phyloP scores from a whole-genome alignment of 345 rosid genomes.

The Erucastrum elatum region DNA sequence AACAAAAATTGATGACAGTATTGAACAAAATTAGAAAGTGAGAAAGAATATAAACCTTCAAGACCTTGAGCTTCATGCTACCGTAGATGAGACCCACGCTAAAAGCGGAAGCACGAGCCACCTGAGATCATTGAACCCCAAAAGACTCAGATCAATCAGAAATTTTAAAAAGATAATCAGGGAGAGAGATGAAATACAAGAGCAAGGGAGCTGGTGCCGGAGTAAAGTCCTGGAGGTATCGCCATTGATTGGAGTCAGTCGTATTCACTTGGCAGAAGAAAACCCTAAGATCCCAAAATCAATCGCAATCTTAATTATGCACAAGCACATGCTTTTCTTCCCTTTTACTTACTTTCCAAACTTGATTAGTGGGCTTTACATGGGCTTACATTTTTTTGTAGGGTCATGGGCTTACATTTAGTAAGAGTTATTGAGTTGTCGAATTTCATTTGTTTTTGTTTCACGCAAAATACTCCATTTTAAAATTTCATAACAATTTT shows the following conservation, averaged over 20 bases:
- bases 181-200: slow-evolving; percentile 43
- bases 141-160: slow-evolving; percentile 5
- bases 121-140: slow-evolving; percentile 42
- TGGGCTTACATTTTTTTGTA: slow-evolving; percentile 21
- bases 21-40: not conserved
- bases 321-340: too few relatives aligned
- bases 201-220: slow-evolving; percentile 86
- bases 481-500: not conserved
- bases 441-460: not conserved
- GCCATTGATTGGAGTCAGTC: slow-evolving; percentile 44
- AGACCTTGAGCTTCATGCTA: slow-evolving; percentile 76
- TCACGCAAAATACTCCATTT: not conserved
- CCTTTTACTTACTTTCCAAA: not conserved
- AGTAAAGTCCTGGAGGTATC: slow-evolving; percentile 81
- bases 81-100: slow-evolving; percentile 75
- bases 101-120: slow-evolving; percentile 89
- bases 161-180: not conserved
- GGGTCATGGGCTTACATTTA: slow-evolving; percentile 16
- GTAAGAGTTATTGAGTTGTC: not conserved
- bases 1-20: too few relatives aligned
- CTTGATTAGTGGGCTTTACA: slow-evolving; percentile 5
- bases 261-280: not conserved
- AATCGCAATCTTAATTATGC: slow-evolving; percentile 7
- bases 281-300: slow-evolving; percentile 31
- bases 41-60: slow-evolving; percentile 48